Percentiles rank a stretch among this genome's conserved stretches.
Evolutionary conservation across 257 asterid genomes (phyloP).

Genomic region (Solanum clarkiae): DNA sequence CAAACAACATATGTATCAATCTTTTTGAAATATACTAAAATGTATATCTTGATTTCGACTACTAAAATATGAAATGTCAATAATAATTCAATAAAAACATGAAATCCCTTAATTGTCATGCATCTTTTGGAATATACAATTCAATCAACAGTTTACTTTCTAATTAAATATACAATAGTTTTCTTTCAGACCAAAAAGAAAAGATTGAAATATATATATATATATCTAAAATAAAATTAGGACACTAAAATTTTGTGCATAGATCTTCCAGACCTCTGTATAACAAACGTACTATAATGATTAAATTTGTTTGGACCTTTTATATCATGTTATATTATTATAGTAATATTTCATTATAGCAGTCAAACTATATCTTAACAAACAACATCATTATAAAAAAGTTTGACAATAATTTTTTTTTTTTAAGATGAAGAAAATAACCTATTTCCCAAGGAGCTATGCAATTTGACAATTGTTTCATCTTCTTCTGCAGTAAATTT

Average conservation of each 20-base stretch:
- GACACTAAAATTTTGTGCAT: neutral
- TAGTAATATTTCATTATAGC: neutral
- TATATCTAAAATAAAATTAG: neutral
- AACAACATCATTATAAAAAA: neutral
- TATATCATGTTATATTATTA: neutral
- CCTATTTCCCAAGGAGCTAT: constrained; percentile 57
- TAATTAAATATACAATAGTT: neutral
- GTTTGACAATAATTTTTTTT: neutral
- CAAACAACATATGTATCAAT: neutral
- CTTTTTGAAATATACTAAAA: neutral
- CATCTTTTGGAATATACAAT: neutral
- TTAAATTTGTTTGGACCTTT: neutral
- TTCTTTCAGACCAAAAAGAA: no score
- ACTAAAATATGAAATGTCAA: neutral
- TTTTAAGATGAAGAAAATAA: neutral
- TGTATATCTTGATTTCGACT: neutral
- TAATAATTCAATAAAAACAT: neutral
- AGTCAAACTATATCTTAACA: neutral
- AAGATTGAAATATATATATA: neutral
- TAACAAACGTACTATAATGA: neutral
- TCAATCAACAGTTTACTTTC: neutral
- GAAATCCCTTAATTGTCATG: neutral
- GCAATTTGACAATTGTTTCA: constrained; percentile 44
- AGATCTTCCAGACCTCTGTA: neutral
- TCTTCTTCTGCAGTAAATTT: constrained; percentile 42